Base-by-base conservation (phyloP, 2,329 filamentous ascomycete species). In the Clarireedia homoeocarpa region DNA sequence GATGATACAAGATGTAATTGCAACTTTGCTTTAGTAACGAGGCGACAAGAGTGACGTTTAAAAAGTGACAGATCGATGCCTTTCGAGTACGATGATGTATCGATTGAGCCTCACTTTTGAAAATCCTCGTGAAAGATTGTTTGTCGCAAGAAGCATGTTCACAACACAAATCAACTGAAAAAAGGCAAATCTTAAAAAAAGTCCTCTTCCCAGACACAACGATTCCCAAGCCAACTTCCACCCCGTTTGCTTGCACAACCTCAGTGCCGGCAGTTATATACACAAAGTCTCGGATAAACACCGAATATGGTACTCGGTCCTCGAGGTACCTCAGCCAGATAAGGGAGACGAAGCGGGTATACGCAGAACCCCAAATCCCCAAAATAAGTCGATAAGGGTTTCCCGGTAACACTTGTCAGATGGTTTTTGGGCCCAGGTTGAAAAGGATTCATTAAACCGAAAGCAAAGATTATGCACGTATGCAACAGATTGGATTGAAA, bases 1-100 rank as follows among this genome's bases (percentile, higher is more conserved):
- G 17, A 55, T 50, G 10, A 47, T 36, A 55, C 52, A 44, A 48
- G 46, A 20, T 26, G 48, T 26, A 44, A 17, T 49, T 55, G 61
- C 62, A 66, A 58, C 63, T 63, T 62, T 66, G 63, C 63, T 56
- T 44, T 42, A 27, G 44, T 44, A 15, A 40, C 12, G 42, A 39
- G 12, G 45, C 10, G 34, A 40, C 27, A 42, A 14, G n/a, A 7
- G 10, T 38, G 38, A 9, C 14, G n/a, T 23, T 14, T 5, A 15
- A 24, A 36, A 50, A 9, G 54, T 20, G 48, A 56, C 15, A 12
- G 15, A 26, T 30, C n/a, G 23, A 34, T 34, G 12, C 17, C 20
- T 12, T 20, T 20, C 26, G 6, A 17, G 17, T 14, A 20, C 24
- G 14, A 24, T 50, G 46, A 17, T 12, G 24, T 50, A 30, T 42